phyloP scores from a whole-genome alignment of 345 rosid genomes.

The Hibiscus tridactylites region DNA sequence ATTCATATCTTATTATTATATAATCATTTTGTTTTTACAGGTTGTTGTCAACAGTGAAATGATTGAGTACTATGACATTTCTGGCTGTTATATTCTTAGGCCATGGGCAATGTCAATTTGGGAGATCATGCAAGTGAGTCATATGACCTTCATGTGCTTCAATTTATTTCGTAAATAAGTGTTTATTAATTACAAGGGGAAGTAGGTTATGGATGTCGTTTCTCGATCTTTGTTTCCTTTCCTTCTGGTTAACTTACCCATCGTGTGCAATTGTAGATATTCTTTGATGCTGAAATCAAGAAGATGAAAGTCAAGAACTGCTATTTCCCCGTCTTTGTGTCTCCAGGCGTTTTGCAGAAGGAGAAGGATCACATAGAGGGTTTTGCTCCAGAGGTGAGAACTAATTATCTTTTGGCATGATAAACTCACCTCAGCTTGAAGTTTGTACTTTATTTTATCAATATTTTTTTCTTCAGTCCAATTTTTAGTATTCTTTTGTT shows the following conservation, averaged over 20 bases:
- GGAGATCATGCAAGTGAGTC: constrained; percentile 89
- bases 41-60: constrained; percentile 83
- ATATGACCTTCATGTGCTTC: not conserved
- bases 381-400: constrained; percentile 89
- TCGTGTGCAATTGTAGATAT: constrained; percentile 39
- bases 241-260: constrained; percentile 1
- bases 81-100: constrained; percentile 93
- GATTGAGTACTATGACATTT: constrained; percentile 94
- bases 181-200: not conserved
- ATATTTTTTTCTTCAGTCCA: not conserved
- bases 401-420: not conserved
- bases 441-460: not conserved
- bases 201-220: not conserved
- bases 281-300: constrained; percentile 55
- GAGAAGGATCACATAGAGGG: constrained; percentile 97
- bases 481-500: not conserved
- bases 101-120: constrained; percentile 97
- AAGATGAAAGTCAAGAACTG: constrained; percentile 5
- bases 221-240: not conserved
- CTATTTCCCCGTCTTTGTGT: constrained; percentile 91
- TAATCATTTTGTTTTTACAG: constrained; percentile 21
- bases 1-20: not conserved
- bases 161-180: not conserved
- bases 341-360: constrained; percentile 70
- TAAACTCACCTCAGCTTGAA: not conserved